Base-by-base conservation (phyloP, 768 basidiomycete genomes). In the Galerina sulciceps region DNA sequence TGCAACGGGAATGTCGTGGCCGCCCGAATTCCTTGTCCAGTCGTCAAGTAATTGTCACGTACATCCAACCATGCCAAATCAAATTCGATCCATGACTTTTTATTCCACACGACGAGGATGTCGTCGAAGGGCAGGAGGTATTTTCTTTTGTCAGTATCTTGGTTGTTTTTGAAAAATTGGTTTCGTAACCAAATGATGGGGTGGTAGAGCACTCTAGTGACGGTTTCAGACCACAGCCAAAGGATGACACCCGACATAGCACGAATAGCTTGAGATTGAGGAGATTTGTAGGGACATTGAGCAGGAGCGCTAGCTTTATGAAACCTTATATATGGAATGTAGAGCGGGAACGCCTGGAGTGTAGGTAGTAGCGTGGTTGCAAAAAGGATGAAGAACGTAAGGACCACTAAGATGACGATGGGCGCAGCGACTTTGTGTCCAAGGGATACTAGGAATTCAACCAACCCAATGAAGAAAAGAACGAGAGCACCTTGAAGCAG, bases 401-500 rank as follows among this genome's bases (percentile, higher is more conserved):
- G 6, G 35, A 63, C 63, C 15, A 72, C 55, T 22, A 65, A 57
- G 23, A 60, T 44, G 20, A 59, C 63, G 38, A 69, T 45, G 18
- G 64, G 46, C 1, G 64, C 54, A 0, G 67, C 69, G 17, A 73
- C 64, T 11, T 52, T 46, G 3, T 37, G 45, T 11, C 15, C 14
- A 31, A 48, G 65, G 60, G 8, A 68, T 35, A 10, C 68, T 6
- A 73, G 58, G 13, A 69, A 63, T 15, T 67, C 64, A 34, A 70
- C 45, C 5, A 73, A 26, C 2, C 70, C 72, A 6, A 58, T 46
- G 38, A 71, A 67, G 53, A 74, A 74, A 4, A 74, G 58, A 4
- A 71, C 48, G 23, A 74, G 55, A 6, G 73, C 65, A 6, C 52
- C 20, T 42, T 70, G 71, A 10, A 75, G 65, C 5, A 71, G 60